Base-by-base conservation (phyloP, 176 grass and related monocot genomes). In the Panicum miliaceum region DNA sequence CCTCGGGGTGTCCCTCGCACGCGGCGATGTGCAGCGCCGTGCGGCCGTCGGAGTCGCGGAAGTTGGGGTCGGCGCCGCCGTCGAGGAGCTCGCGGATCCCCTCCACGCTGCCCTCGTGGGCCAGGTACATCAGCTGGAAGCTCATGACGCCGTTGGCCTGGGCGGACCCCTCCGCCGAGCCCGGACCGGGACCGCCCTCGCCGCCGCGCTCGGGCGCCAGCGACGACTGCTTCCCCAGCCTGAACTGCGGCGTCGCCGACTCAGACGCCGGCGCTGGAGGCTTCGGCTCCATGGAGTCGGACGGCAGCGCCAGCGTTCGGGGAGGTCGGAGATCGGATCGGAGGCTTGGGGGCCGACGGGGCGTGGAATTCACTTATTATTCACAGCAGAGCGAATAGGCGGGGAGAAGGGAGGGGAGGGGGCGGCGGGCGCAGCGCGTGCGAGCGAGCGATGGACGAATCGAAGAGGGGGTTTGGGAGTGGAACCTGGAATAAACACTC, bases 21-120 rank as follows among this genome's bases (percentile, higher is more conserved):
- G 96, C 83, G n/a, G 96, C 90, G 69, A 98, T 89, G 75, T 98
- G 96, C 64, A 98, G 34, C 62, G 96, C 91, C 54, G 96, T 98
- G 54, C 96, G 91, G 42, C 85, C 82, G 66, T 99, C 96, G 48
- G 92, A 94, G 78, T 99, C 96, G 68, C 88, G 84, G 83, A 90
- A 99, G 84, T 99, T 93, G 77, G 92, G 82, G 75, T 96, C 85
- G 50, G 85, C 89, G 34, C 89, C 93, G 47, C 68, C 79, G 64
- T 92, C 88, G 41, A 95, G 73, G 38, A 99, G 87, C 69, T 94
- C 91, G 52, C 81, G 77, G 81, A 99, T 96, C 68, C 93, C 91
- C 57, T 88, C 87, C 13, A 76, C 35, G 84, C 88, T 92, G 43
- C 93, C 89, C 79, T 86, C 91, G 89, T 93, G 89, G 36, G 89